phyloP scores from a whole-genome alignment of 2,329 filamentous ascomycete genomes.

The Cordyceps fumosorosea region DNA sequence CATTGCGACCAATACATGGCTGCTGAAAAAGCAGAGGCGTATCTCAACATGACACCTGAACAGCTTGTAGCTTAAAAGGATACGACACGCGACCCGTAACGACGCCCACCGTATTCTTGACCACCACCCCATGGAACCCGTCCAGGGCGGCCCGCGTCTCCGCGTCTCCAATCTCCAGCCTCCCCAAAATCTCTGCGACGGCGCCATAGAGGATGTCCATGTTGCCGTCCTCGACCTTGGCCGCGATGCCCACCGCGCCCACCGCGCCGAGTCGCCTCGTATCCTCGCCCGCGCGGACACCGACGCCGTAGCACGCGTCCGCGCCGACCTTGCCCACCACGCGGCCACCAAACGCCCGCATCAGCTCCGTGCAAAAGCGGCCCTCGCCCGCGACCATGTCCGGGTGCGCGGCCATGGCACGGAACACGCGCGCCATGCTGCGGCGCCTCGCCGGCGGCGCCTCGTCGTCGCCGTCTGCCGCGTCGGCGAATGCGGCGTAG shows the following conservation, averaged over 20 bases:
- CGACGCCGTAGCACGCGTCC: conserved; percentile 42
- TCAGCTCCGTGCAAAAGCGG: conserved; percentile 41
- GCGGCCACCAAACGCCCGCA: conserved; percentile 30
- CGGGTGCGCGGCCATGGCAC: conserved; percentile 35
- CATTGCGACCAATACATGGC: too few species aligned
- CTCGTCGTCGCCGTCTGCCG: conserved; percentile 19
- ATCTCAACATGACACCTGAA: not conserved
- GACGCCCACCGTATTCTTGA: conserved; percentile 32
- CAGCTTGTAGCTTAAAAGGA: not conserved
- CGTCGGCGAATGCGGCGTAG: conserved; percentile 32
- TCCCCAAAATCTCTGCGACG: conserved; percentile 37
- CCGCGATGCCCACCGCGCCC: conserved; percentile 35
- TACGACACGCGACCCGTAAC: conserved; percentile 25
- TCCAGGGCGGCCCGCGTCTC: conserved; percentile 25
- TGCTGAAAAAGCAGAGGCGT: too few species aligned
- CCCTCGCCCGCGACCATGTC: conserved; percentile 38
- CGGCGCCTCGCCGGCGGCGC: not conserved
- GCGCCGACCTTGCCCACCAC: conserved; percentile 43
- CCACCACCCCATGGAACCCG: conserved; percentile 26
- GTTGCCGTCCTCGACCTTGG: conserved; percentile 44
- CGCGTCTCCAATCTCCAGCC: conserved; percentile 30
- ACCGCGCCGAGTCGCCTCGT: conserved; percentile 30
- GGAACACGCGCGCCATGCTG: conserved; percentile 30
- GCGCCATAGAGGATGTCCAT: conserved; percentile 36
- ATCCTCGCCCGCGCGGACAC: conserved; percentile 30